Percentiles rank a stretch among this genome's conserved stretches.
These are phyloP conservation scores for Cladophialophora exuberans DNA, from an alignment of 2,329 filamentous ascomycete genomes.

Conservation along the genomic window DNA sequence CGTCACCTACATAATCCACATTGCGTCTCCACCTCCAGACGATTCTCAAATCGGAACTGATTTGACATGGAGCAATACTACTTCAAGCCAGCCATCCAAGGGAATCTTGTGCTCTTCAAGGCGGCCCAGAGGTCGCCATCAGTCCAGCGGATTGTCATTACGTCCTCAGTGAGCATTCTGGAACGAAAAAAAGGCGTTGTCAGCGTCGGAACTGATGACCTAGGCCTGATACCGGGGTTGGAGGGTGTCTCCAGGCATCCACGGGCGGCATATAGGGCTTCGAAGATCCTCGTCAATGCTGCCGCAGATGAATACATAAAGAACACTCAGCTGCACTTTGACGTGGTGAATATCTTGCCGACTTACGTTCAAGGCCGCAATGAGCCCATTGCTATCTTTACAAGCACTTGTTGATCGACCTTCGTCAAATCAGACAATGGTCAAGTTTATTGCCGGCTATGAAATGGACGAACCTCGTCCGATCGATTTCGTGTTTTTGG, in stretches of 20 bases:
- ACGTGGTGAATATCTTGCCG: neutral
- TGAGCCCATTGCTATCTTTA: neutral
- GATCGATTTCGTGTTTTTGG: conserved; percentile 44
- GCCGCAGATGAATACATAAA: neutral
- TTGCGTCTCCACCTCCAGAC: conserved; percentile 26
- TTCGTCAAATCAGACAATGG: conserved; percentile 10
- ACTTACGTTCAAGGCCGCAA: neutral
- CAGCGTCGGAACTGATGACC: neutral
- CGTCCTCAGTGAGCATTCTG: neutral
- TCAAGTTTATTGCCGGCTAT: conserved; percentile 13
- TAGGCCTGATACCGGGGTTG: neutral
- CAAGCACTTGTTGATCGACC: neutral
- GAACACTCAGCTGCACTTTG: neutral
- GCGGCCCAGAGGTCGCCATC: neutral
- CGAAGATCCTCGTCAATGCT: neutral
- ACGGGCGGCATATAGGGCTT: neutral
- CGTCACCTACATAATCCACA: conserved; percentile 42
- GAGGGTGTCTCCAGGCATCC: neutral
- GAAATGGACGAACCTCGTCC: conserved; percentile 35
- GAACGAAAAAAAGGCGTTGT: neutral
- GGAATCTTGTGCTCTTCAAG: neutral
- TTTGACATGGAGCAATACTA: neutral
- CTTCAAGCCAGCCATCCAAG: neutral
- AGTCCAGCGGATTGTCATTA: neutral
- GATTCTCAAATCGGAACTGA: neutral